Evolutionary conservation across 73 alveolate species (phyloP), one percentile per base, ranked within the genome.

Genomic region (Paramecium biaurelia): DNA sequence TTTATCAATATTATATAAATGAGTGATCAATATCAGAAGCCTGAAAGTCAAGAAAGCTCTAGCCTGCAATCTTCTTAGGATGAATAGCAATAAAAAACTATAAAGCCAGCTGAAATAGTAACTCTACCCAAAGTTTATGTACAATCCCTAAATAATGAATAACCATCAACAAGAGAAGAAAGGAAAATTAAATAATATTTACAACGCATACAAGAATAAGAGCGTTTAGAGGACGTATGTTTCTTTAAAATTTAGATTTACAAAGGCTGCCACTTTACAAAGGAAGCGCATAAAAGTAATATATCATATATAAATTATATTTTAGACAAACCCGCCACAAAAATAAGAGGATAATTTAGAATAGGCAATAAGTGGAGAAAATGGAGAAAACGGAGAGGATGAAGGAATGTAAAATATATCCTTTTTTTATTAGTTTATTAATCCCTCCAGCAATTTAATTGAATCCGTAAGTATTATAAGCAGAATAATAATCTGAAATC

Each of bases 311-410:
- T 12, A 74, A 10, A 74, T 30, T 15, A 38, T 7, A 7, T 38
- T 4, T 37, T 59, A 74, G 87, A 38, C 32, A 21, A 74, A 74
- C 58, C 87, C 87, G 58, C 87, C 87, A 74, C 11, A 11, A 34
- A 74, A 41, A n/a, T 74, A 10, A 20, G 21, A 28, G 87, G 59
- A 41, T 21, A 74, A 74, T 41, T 37, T n/a, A 63, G 84, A 63
- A 14, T 63, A 18, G 68, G 15, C 68, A 63, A 7, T 63, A 63
- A 63, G 15, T 18, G 26, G 53, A 63, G 45, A 63, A 63, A 63
- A 63, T 30, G 41, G 45, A 7, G 45, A 63, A 63, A 63, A 63
- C 6, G 41, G 23, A 14, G 84, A 63, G 4, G 84, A 63, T 30
- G 84, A 63, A 32, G 84, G 49, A 26, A 63, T 7, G 84, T 63